Evolutionary conservation across 805 yeast genomes (phyloP), one percentile per base, ranked within the genome.

Genomic region (Priceomyces haplophilus): DNA sequence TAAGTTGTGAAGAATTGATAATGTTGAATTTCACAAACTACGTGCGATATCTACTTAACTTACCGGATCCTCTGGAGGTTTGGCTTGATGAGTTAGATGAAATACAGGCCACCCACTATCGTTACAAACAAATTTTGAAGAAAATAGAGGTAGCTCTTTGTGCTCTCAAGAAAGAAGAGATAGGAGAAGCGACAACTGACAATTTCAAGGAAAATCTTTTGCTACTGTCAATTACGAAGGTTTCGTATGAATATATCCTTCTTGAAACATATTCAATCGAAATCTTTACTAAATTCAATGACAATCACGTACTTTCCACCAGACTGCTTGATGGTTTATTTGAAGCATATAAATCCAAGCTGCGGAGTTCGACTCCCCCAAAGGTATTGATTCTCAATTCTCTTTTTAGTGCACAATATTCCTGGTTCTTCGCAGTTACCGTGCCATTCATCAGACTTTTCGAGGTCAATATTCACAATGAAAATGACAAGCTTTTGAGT

Each of bases 181-280:
- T 51, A 15, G 65, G 62, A 20, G 47, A 40, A 23, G 55, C 41
- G 4, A 35, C 51, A 17, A 37, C 51, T 2, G 43, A 49, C 12
- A 34, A 49, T 15, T 20, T 34, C 5, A 44, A 51, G 18, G 48
- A 48, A 5, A 44, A 51, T 29, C 47, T 55, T 17, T 45, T 69
- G 5, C 31, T 69, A n/a, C 68, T 62, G 43, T 39, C 58, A 2
- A 49, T 69, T 8, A 55, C 64, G 3, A 67, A 65, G 44, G 62
- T 64, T 3, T 58, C 71, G 0, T 62, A 62, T 44, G 76, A 71
- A 43, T 71, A 53, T 42, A 57, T 65, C 37, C 49, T 69, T 17
- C 55, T 71, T 41, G 76, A 71, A 37, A 64, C 58, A 38, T 71
- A 70, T 46, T 59, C 54, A 37, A 56, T 70, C 20, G 71, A 70